Evolutionary conservation across 768 basidiomycete species (phyloP).

Genomic region (Amanita pseudoporphyria): DNA sequence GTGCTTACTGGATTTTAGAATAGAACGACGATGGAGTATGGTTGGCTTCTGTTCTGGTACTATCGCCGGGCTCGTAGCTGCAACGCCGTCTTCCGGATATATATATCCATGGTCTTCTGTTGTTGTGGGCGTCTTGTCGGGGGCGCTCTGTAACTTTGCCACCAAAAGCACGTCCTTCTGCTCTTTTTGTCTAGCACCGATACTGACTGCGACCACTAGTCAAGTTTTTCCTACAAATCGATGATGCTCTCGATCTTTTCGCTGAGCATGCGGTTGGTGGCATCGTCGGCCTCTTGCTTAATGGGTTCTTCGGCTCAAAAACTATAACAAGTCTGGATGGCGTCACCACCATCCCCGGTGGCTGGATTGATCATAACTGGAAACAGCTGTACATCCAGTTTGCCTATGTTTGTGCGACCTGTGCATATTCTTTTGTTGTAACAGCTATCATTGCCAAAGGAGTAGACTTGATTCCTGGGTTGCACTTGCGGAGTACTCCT

Average conservation of each 20-base stretch:
- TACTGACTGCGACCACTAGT: constrained; percentile 28
- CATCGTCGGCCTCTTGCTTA: constrained; percentile 62
- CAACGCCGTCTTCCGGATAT: constrained; percentile 82
- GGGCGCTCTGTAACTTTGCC: constrained; percentile 70
- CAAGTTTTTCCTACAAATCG: constrained; percentile 60
- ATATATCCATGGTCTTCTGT: constrained; percentile 72
- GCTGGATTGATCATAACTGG: constrained; percentile 71
- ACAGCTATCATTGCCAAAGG: constrained; percentile 52
- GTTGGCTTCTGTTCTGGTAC: constrained; percentile 93
- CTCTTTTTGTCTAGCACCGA: background rate
- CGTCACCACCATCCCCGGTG: constrained; percentile 45
- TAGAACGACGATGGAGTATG: constrained; percentile 79
- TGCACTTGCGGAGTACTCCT: constrained; percentile 41
- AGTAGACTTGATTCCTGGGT: constrained; percentile 48
- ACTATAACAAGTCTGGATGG: constrained; percentile 62
- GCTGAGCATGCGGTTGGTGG: constrained; percentile 88
- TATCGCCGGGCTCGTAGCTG: constrained; percentile 81
- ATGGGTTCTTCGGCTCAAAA: constrained; percentile 65
- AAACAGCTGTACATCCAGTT: constrained; percentile 76
- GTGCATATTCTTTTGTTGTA: constrained; percentile 49
- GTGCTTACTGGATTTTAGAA: constrained; percentile 71
- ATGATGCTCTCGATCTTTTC: constrained; percentile 89
- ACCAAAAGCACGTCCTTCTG: constrained; percentile 52
- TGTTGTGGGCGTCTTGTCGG: constrained; percentile 65
- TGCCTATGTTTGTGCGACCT: constrained; percentile 48